Evolutionary conservation across 164 flowering plant species (phyloP).

Genomic region (Buxus sempervirens): DNA sequence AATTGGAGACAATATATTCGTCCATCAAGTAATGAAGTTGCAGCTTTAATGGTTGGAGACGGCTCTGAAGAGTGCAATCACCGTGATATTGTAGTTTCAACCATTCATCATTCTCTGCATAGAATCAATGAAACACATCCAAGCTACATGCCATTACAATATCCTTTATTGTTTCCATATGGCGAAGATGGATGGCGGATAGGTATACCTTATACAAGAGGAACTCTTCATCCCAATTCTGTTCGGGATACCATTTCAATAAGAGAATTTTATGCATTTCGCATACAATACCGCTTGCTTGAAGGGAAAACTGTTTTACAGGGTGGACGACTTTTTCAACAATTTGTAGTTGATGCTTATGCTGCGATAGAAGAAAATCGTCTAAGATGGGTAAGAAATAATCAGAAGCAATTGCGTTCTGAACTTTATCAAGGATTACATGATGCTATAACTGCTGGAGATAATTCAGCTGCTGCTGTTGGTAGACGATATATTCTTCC

Average conservation of each 20-base stretch:
- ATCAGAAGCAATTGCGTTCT: neutral
- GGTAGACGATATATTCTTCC: conserved; percentile 4
- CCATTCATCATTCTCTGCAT: neutral
- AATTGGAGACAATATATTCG: conserved; percentile 8
- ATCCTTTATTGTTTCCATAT: conserved; percentile 12
- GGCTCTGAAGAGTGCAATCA: neutral
- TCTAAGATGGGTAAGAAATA: neutral
- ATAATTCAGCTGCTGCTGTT: neutral
- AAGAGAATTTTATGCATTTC: conserved; percentile 10
- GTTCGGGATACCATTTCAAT: neutral
- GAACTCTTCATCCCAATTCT: too few species aligned
- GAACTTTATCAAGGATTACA: neutral
- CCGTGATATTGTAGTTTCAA: conserved; percentile 2
- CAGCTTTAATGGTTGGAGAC: conserved; percentile 5
- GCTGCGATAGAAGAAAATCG: conserved; percentile 6
- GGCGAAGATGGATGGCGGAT: conserved; percentile 10
- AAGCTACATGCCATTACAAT: conserved; percentile 12
- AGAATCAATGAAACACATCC: conserved; percentile 10
- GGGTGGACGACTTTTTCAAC: conserved; percentile 3
- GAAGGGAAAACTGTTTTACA: neutral
- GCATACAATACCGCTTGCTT: conserved; percentile 1
- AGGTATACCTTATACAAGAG: neutral
- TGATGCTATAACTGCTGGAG: neutral
- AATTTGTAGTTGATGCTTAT: conserved; percentile 19
- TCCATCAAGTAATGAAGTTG: conserved; percentile 2